These are phyloP conservation scores for Fragilaria crotonensis DNA, from an alignment of 108 stramenopile species.

Conservation along the genomic window DNA sequence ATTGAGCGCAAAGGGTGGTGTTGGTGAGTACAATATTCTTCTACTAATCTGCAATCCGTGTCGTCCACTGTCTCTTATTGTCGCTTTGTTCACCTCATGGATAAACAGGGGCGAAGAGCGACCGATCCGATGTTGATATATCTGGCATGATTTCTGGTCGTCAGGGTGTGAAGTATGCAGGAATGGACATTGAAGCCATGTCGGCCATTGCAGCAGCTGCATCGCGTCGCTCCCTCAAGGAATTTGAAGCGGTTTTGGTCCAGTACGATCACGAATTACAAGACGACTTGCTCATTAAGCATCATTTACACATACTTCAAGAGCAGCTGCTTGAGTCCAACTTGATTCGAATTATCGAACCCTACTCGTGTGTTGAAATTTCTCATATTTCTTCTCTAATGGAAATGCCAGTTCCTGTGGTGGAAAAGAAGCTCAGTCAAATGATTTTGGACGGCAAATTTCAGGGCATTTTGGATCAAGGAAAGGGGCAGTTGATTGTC, in stretches of 20 bases:
- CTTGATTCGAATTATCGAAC: conserved; percentile 95
- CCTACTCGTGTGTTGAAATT: conserved; percentile 96
- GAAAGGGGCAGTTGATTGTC: conserved; percentile 90
- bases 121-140: conserved; percentile 52
- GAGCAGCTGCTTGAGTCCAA: conserved; percentile 97
- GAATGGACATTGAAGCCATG: conserved; percentile 93
- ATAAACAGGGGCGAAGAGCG: conserved; percentile 33
- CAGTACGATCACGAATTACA: conserved; percentile 66
- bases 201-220: conserved; percentile 89
- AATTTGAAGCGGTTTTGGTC: conserved; percentile 75
- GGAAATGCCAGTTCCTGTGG: conserved; percentile 76
- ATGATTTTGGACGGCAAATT: conserved; percentile 99
- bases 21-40: conserved; percentile 24
- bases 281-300: conserved; percentile 88
- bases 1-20: conserved; percentile 47
- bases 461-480: conserved; percentile 97
- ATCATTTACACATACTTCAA: conserved; percentile 93
- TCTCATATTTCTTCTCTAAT: conserved; percentile 91
- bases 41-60: neutral
- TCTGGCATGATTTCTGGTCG: conserved; percentile 77
- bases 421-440: conserved; percentile 95
- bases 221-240: conserved; percentile 78
- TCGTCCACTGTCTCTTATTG: neutral
- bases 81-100: neutral
- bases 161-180: conserved; percentile 94